Evolutionary conservation across 768 basidiomycete species (phyloP), one percentile per base, ranked within the genome.

Genomic region (Solioccasus polychromus): DNA sequence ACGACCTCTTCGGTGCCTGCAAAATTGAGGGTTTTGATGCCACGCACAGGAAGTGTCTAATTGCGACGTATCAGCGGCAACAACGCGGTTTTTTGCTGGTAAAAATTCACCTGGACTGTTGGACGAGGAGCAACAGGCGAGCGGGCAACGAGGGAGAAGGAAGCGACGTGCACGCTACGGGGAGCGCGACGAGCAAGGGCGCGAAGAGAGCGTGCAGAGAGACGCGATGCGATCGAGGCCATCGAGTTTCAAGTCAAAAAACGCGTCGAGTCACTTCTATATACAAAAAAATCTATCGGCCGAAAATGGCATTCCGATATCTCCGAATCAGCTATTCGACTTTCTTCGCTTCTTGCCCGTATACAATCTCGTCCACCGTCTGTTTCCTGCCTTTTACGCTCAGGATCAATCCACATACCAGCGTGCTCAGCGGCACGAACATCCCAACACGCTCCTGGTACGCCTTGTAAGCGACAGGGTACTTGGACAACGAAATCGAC

Each of bases 11-110:
- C 80, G 48, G 86, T 85, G 59, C 93, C 94, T 43, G 94, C 93
- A 71, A 97, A 96, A 77, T 95, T 87, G 60, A 97, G 88, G 41
- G 92, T 93, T 75, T 97, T 95, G 58, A 96, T 62, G 47, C 93
- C 92, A 60, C 93, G 90, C 52, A 68, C 68, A 30, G 77, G 73
- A 25, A 51, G n/a, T 1, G 53, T 78, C 85, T 65, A 37, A n/a
- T 14, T 20, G 28, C 19, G 19, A 36, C 11, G 15, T 23, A 32
- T 59, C 23, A 47, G 40, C 40, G 22, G 43, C 18, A 47, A 46
- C 1, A 17, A 32, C 14, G 24, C 35, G 32, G 46, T 45, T 52
- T 51, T 44, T 70, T 68, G 64, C 73, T 69, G 32, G 71, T 66
- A 34, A 67, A 68, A 42, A 70, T 18, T 46, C 58, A 61, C 49